These are phyloP conservation scores for Stentor roeselii DNA, from an alignment of 73 alveolate genomes.

Conservation along the genomic window DNA sequence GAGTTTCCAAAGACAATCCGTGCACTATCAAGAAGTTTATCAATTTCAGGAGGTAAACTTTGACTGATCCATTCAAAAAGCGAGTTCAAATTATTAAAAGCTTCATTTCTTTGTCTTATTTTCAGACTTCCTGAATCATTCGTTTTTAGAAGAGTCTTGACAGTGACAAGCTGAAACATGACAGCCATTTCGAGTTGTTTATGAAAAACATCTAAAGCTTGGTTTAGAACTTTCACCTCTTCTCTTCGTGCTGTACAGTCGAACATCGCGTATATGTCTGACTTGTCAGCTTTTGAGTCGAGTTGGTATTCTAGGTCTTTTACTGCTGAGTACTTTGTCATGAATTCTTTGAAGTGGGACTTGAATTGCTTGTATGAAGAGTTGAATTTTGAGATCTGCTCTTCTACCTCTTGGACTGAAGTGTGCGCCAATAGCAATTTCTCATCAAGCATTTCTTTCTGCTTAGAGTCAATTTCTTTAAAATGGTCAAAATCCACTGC, in stretches of 20 bases:
- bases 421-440: neutral
- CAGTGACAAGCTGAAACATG: neutral
- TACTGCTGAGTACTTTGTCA: neutral
- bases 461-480: neutral
- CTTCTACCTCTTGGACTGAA: conserved; percentile 8
- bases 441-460: neutral
- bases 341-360: neutral
- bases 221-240: neutral
- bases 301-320: neutral
- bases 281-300: neutral
- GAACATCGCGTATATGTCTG: neutral
- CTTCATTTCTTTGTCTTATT: neutral
- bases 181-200: conserved; percentile 20
- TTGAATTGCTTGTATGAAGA: neutral
- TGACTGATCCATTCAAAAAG: neutral
- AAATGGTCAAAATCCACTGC: conserved; percentile 6
- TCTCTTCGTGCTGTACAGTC: conserved; percentile 4
- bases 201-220: neutral
- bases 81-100: neutral
- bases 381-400: neutral
- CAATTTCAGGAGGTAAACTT: neutral
- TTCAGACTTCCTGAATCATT: conserved; percentile 4
- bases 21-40: neutral
- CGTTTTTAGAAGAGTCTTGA: neutral
- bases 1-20: neutral